phyloP scores from a whole-genome alignment of 73 alveolate genomes.

The Paramecium sexaurelia region DNA sequence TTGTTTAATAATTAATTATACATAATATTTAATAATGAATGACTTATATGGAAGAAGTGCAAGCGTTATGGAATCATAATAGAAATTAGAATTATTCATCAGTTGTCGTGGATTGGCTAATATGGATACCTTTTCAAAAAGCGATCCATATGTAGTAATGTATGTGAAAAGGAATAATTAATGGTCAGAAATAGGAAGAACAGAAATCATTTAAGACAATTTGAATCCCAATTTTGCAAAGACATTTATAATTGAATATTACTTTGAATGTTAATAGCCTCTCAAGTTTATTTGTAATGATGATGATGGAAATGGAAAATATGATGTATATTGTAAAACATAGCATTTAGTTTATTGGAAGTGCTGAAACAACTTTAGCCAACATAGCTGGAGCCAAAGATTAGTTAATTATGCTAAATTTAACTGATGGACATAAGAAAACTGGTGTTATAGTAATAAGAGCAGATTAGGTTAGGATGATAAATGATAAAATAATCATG shows the following conservation, averaged over 20 bases:
- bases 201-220: conserved; percentile 75
- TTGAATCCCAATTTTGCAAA: conserved; percentile 80
- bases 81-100: conserved; percentile 73
- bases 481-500: conserved; percentile 33
- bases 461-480: conserved; percentile 27
- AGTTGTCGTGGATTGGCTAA: conserved; percentile 74
- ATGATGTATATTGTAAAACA: conserved; percentile 18
- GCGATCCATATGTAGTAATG: conserved; percentile 79
- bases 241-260: conserved; percentile 72
- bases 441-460: neutral
- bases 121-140: conserved; percentile 75
- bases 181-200: conserved; percentile 70
- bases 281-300: conserved; percentile 26
- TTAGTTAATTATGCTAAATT: neutral
- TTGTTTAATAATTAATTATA: neutral
- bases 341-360: neutral
- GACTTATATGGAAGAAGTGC: conserved; percentile 55
- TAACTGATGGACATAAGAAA: neutral
- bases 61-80: neutral
- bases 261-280: conserved; percentile 71
- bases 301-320: conserved; percentile 42
- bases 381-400: conserved; percentile 32
- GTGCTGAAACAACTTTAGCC: conserved; percentile 35
- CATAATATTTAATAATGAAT: neutral
- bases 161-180: conserved; percentile 53